These are phyloP conservation scores for Excoecaria cochinchinensis DNA, from an alignment of 345 rosid species.

Conservation along the genomic window DNA sequence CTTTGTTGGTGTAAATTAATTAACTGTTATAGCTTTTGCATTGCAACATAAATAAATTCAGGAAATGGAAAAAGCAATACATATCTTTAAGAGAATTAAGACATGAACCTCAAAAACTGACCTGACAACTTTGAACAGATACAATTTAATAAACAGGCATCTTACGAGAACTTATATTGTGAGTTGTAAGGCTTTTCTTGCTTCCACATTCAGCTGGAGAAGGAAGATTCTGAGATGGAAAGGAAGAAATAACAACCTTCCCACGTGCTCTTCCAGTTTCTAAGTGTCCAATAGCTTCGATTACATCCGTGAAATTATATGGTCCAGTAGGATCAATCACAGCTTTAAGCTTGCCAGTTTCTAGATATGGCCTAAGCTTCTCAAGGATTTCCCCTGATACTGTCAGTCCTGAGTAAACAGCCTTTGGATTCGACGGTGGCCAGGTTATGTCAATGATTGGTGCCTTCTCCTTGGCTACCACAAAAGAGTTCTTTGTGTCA, in stretches of 20 bases:
- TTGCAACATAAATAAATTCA: no score
- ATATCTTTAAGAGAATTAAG: no score
- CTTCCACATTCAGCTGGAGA: background rate
- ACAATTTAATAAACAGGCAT: background rate
- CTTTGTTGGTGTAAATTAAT: no score
- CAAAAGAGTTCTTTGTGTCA: constrained; percentile 40
- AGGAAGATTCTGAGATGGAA: constrained; percentile 23
- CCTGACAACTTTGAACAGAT: no score
- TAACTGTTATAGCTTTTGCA: no score
- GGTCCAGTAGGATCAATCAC: constrained; percentile 43
- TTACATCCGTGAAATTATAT: constrained; percentile 37
- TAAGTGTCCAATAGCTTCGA: constrained; percentile 41
- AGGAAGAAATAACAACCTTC: constrained; percentile 39
- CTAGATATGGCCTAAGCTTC: constrained; percentile 30
- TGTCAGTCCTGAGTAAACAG: constrained; percentile 44
- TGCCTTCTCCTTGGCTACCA: constrained; percentile 44
- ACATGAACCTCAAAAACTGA: no score
- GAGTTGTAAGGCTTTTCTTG: background rate
- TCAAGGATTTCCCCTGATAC: constrained; percentile 38
- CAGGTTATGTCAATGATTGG: constrained; percentile 49
- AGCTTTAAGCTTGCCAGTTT: constrained; percentile 36
- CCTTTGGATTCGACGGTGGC: constrained; percentile 46
- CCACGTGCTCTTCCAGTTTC: constrained; percentile 49
- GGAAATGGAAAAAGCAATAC: no score
- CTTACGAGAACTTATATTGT: background rate